These are phyloP conservation scores for Globisporangium polare DNA, from an alignment of 352 stramenopile species.

Conservation along the genomic window DNA sequence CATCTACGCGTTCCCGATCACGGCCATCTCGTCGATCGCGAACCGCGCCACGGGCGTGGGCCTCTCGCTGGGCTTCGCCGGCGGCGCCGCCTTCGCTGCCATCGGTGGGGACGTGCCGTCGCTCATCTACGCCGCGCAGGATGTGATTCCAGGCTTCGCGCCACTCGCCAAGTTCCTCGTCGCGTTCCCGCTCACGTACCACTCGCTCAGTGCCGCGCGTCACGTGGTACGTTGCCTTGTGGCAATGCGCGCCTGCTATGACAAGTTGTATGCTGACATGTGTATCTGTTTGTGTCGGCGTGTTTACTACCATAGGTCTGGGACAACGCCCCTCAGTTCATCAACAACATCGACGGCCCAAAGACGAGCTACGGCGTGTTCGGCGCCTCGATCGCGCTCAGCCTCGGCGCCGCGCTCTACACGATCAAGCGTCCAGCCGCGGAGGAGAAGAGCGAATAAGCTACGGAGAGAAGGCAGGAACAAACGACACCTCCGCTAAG, in stretches of 20 bases:
- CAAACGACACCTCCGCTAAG: too few relatives aligned
- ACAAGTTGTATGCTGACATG: background rate
- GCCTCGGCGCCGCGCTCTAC: constrained; percentile 36
- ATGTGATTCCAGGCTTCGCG: constrained; percentile 59
- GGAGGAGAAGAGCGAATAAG: constrained; percentile 16
- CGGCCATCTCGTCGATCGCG: constrained; percentile 92
- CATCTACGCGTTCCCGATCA: constrained; percentile 94
- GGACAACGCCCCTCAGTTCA: constrained; percentile 87
- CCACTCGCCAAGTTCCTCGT: constrained; percentile 91
- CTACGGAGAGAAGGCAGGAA: too few relatives aligned
- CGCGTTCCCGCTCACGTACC: constrained; percentile 92
- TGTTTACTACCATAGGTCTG: constrained; percentile 48
- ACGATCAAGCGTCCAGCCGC: constrained; percentile 42
- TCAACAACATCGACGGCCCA: constrained; percentile 63
- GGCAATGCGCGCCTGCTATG: background rate
- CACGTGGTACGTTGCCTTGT: constrained; percentile 58
- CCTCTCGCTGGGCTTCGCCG: too few relatives aligned
- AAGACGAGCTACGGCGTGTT: constrained; percentile 51
- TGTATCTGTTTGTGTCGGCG: background rate
- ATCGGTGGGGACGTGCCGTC: too few relatives aligned
- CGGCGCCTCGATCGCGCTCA: constrained; percentile 38
- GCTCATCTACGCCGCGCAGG: constrained; percentile 76
- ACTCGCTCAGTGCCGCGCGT: constrained; percentile 87
- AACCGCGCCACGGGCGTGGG: constrained; percentile 76
- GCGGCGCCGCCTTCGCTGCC: too few relatives aligned